Base-by-base conservation (phyloP, 2,329 filamentous ascomycete species). In the Zasmidium citrigriseum region DNA sequence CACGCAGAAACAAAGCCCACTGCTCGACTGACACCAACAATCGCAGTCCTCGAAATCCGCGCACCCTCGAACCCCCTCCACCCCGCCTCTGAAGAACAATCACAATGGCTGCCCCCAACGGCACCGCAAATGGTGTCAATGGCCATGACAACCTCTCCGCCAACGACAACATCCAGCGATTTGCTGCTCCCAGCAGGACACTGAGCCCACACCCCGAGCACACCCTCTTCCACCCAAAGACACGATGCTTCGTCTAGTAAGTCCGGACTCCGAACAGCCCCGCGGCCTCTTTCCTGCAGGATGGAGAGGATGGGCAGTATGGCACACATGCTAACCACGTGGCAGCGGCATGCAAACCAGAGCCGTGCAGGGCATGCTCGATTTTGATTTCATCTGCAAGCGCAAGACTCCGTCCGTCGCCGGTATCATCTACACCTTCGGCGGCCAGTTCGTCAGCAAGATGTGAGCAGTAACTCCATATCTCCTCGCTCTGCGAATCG, bases 331-430 rank as follows among this genome's bases (percentile, higher is more conserved):
- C 73, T 77, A 61, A 78, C 66, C 69, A 38, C 38, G 50, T 29
- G 11, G 52, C 71, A 87, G 85, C 82, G 95, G 95, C 78, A 91
- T 99, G 75, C 95, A 99, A 83, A 93, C 95, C 75, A 88, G 93
- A 71, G 80, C 80, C 57, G 80, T 83, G 52, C 80, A 83, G 77
- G 81, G 81, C 65, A 82, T 82, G 80, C 90, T 99, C 77, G 95
- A 99, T 80, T 99, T 99, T 78, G 95, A 99, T 85, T 99, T 98
- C 86, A 99, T 99, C 82, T 99, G 95, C 92, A 98, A 98, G 88
- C 91, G 95, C 73, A 86, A 88, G 76, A 96, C 90, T 61, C 95
- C 95, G 66, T 99, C 95, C 59, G 95, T 99, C 59, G 95, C 95
- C 68, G 95, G 93, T 76, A 98, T 99, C 81, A 98, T 99, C 85